Evolutionary conservation across 139 green algal genomes (phyloP).

Genomic region (Diplosphaera chodatii): DNA sequence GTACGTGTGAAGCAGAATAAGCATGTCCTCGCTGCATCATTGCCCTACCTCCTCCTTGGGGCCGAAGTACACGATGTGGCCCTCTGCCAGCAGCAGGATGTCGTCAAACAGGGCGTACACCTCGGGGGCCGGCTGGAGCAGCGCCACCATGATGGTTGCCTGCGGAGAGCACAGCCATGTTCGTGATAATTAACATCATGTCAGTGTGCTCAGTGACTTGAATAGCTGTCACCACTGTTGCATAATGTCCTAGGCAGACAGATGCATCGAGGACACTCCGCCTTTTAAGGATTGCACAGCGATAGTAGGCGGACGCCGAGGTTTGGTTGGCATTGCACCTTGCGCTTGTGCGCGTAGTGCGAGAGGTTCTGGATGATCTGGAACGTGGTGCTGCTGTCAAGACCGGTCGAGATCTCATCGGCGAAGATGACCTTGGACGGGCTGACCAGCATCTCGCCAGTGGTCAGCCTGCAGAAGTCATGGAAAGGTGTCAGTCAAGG

Average conservation of each 20-base stretch:
- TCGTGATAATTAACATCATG: too few relatives aligned
- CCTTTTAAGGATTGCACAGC: too few relatives aligned
- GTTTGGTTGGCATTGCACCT: too few relatives aligned
- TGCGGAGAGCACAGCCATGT: slow-evolving; percentile 1
- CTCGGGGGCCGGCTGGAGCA: slow-evolving; percentile 42
- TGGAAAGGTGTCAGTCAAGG: too few relatives aligned
- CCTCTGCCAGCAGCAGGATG: slow-evolving; percentile 29
- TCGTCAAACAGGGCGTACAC: slow-evolving; percentile 34
- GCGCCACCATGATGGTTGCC: slow-evolving; percentile 27
- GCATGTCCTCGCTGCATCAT: too few relatives aligned
- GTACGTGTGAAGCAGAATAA: too few relatives aligned
- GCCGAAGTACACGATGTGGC: slow-evolving; percentile 12
- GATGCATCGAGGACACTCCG: too few relatives aligned
- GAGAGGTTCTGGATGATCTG: neutral
- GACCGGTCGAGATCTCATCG: slow-evolving; percentile 53
- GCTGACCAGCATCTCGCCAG: slow-evolving; percentile 55
- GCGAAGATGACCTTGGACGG: slow-evolving; percentile 36
- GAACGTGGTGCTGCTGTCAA: neutral
- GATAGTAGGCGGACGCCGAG: too few relatives aligned
- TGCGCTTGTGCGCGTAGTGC: neutral
- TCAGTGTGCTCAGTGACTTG: too few relatives aligned
- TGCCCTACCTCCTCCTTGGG: slow-evolving; percentile 10
- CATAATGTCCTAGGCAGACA: too few relatives aligned
- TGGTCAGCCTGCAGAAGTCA: too few relatives aligned
- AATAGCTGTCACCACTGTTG: too few relatives aligned